Percentiles rank a stretch among this genome's conserved stretches.
Evolutionary conservation across 345 rosid species (phyloP).

Genomic region (Cardamine resedifolia): DNA sequence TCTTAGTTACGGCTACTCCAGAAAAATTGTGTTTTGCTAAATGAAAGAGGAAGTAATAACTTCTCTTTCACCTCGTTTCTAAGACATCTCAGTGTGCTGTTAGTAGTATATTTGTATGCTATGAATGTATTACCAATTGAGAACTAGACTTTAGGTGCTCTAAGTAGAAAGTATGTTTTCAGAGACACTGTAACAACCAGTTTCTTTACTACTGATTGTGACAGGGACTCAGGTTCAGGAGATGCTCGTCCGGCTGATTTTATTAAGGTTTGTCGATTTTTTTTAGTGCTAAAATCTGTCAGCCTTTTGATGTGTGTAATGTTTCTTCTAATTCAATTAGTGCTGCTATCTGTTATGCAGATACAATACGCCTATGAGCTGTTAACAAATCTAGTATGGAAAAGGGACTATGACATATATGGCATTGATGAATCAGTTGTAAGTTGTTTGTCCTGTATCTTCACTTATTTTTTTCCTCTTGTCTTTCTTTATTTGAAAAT

Average conservation of each 20-base stretch:
- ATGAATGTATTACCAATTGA: neutral
- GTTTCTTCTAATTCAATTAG: neutral
- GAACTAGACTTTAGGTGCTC: slow-evolving; percentile 17
- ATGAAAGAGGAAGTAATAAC: neutral
- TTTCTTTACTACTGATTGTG: slow-evolving; percentile 13
- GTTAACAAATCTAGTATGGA: slow-evolving; percentile 67
- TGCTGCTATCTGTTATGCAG: slow-evolving; percentile 44
- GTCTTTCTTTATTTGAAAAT: neutral
- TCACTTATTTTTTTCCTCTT: neutral
- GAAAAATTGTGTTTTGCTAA: slow-evolving; percentile 3
- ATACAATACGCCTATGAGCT: slow-evolving; percentile 80
- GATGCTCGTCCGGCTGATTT: slow-evolving; percentile 48
- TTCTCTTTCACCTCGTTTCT: neutral
- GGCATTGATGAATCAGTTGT: slow-evolving; percentile 78
- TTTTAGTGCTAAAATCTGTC: neutral
- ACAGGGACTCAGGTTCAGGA: slow-evolving; percentile 60
- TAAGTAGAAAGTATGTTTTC: neutral
- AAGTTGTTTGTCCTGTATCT: slow-evolving; percentile 40
- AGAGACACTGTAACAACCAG: neutral
- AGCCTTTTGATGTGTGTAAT: neutral
- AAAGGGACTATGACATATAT: slow-evolving; percentile 77
- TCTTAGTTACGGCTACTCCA: neutral
- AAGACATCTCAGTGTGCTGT: neutral
- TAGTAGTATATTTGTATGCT: slow-evolving; percentile 9
- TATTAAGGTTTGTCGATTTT: slow-evolving; percentile 54